Base-by-base conservation (phyloP, 1,284 basidiomycete species). In the Mycena sp. region DNA sequence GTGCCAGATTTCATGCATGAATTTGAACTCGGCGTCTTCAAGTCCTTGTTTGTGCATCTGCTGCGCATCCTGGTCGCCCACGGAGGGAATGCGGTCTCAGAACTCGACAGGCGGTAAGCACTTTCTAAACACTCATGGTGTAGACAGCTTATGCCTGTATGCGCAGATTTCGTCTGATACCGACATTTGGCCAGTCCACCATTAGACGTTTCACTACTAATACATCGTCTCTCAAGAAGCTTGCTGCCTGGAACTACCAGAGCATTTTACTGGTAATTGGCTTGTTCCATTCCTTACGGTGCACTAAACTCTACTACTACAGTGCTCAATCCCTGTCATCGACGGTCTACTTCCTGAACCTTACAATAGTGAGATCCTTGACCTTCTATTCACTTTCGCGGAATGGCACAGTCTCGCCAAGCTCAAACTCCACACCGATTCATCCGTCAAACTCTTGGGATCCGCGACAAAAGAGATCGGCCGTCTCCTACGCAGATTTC, bases 341-440 rank as follows among this genome's bases (percentile, higher is more conserved):
- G 72, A 79, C 19, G 76, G 75, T 0, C 70, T 81, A 0, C 68
- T 80, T 12, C 69, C 70, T 16, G 67, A 67, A 11, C 44, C 65
- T 3, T 61, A 74, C 19, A 53, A 69, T n/a, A 55, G 9, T 55
- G n/a, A n/a, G 16, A 32, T 55, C 11, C 10, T 45, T 21, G 44
- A n/a, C 3, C 29, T 76, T 6, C 57, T 74, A 9, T 76, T 68
- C 56, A 41, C 43, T 6, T 43, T 72, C 1, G 67, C 67, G 21
- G 65, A 68, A 25, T 78, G 74, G 77, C 78, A 80, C 57, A 66
- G 59, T 0, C 63, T 78, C 0, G 78, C 76, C 5, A 80, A 80
- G 56, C 69, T 79, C 3, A 66, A 74, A 6, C 61, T 74, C 44
- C 77, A 79, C 37, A 76, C 77, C 0, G 69, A 71, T 0, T 19